Evolutionary conservation across 2,329 filamentous ascomycete species (phyloP).

Genomic region (Cladorrhinum sp.): DNA sequence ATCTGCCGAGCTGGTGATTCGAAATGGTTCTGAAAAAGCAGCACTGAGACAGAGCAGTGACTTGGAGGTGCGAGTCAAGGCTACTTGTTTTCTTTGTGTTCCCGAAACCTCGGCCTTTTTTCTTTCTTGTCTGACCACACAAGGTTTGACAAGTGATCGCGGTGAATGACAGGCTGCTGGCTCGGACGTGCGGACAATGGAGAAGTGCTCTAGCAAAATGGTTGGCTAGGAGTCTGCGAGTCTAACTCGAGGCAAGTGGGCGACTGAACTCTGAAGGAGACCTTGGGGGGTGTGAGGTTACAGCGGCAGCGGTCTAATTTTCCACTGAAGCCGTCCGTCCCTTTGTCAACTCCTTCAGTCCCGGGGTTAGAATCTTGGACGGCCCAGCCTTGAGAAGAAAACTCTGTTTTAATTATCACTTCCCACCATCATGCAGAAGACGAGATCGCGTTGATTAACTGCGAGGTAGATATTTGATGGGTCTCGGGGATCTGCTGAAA

Average conservation of each 20-base stretch:
- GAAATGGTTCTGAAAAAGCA: not conserved
- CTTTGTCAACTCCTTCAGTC: not conserved
- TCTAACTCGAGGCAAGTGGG: not conserved
- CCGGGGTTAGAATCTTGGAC: not conserved
- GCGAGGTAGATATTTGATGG: slow-evolving; percentile 9
- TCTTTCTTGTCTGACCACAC: slow-evolving; percentile 1
- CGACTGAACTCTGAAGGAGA: not conserved
- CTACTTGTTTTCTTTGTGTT: not conserved
- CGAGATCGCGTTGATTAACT: not conserved
- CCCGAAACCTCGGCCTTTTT: not conserved
- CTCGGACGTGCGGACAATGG: not conserved
- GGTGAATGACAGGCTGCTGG: not conserved
- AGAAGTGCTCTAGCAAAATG: not conserved
- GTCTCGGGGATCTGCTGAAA: slow-evolving; percentile 21
- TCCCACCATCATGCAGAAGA: not conserved
- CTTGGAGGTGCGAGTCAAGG: not conserved
- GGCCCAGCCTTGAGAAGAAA: not conserved
- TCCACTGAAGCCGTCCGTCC: not conserved
- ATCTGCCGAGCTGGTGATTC: not conserved
- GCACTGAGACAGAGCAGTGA: not conserved
- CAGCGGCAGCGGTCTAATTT: not conserved
- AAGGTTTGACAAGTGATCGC: slow-evolving; percentile 1
- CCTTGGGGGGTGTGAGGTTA: not conserved
- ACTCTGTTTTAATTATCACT: not conserved
- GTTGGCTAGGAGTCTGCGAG: not conserved